These are phyloP conservation scores for Mediolabrus comicus DNA, from an alignment of 108 stramenopile species.

Conservation along the genomic window DNA sequence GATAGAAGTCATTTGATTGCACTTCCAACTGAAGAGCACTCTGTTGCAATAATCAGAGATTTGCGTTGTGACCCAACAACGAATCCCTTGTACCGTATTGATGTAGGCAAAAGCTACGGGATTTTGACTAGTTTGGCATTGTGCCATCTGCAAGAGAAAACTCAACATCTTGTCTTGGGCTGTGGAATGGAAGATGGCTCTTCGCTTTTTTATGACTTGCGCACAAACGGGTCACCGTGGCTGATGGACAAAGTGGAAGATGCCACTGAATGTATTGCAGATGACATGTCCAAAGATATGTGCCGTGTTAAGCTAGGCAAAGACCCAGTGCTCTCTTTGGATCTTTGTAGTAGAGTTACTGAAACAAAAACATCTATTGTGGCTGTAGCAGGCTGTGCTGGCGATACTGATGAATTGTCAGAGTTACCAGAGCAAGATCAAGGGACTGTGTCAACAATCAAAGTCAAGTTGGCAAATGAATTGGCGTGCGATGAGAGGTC, in stretches of 20 bases:
- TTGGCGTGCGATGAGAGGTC: background rate
- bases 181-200: slow-evolving; percentile 87
- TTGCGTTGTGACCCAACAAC: slow-evolving; percentile 43
- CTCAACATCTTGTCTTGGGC: slow-evolving; percentile 48
- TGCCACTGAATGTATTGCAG: background rate
- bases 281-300: slow-evolving; percentile 9
- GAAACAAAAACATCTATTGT: slow-evolving; percentile 39
- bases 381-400: slow-evolving; percentile 76
- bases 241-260: background rate
- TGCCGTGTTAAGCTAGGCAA: slow-evolving; percentile 41
- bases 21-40: slow-evolving; percentile 54
- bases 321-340: slow-evolving; percentile 75
- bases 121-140: slow-evolving; percentile 80
- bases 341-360: slow-evolving; percentile 32
- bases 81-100: slow-evolving; percentile 20
- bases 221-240: slow-evolving; percentile 30
- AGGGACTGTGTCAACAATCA: slow-evolving; percentile 64
- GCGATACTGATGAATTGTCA: slow-evolving; percentile 61
- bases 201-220: slow-evolving; percentile 69
- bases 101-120: slow-evolving; percentile 52
- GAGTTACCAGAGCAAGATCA: slow-evolving; percentile 49
- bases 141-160: slow-evolving; percentile 12
- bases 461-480: slow-evolving; percentile 40
- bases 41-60: slow-evolving; percentile 53
- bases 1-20: slow-evolving; percentile 54